phyloP scores from a whole-genome alignment of 1,139 yeast genomes.

The Saccharomyces hybrid region DNA sequence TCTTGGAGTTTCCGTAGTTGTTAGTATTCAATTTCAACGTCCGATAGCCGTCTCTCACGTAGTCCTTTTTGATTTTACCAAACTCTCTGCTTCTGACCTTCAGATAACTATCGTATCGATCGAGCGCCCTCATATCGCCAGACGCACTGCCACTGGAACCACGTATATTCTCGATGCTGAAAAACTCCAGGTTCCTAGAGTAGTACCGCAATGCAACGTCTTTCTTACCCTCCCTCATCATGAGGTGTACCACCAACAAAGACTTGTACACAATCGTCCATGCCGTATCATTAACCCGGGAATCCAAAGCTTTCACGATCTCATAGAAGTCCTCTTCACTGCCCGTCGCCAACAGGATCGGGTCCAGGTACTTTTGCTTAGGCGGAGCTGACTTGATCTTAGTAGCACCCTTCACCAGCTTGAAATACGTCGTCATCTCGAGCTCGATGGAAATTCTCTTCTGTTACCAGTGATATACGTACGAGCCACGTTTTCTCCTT shows the following conservation, averaged over 20 bases:
- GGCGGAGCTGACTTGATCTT: conserved; percentile 68
- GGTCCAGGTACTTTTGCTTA: conserved; percentile 87
- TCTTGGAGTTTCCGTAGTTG: background rate
- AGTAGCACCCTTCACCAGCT: conserved; percentile 62
- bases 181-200: conserved; percentile 50
- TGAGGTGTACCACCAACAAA: conserved; percentile 74
- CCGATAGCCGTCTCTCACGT: conserved; percentile 63
- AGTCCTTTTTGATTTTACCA: conserved; percentile 59
- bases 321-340: conserved; percentile 54
- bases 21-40: conserved; percentile 36
- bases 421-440: conserved; percentile 15
- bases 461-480: too few species aligned
- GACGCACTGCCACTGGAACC: conserved; percentile 32
- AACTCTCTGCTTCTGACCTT: conserved; percentile 63
- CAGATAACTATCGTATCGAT: conserved; percentile 67
- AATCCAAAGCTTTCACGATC: conserved; percentile 57
- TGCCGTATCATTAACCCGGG: conserved; percentile 66
- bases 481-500: too few species aligned
- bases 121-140: conserved; percentile 53
- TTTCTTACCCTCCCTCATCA: conserved; percentile 74
- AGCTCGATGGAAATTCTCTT: too few species aligned
- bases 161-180: conserved; percentile 32
- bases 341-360: conserved; percentile 78
- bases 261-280: conserved; percentile 91
- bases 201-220: conserved; percentile 58